Evolutionary conservation across 495 filamentous ascomycete species (phyloP).

Genomic region (Articulospora tetracladia): DNA sequence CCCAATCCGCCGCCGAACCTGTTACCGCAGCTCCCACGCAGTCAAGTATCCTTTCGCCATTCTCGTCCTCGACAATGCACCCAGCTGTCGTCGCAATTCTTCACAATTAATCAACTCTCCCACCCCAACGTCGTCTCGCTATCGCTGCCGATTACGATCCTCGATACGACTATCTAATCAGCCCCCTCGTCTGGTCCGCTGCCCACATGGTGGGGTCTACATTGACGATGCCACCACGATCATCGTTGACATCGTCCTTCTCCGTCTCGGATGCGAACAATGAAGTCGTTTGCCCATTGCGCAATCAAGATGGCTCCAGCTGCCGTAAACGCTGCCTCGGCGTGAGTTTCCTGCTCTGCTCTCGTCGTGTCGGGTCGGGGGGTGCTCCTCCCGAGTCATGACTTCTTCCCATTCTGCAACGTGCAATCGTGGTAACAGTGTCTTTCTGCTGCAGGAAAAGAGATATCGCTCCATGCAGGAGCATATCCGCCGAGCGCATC

Average conservation of each 20-base stretch:
- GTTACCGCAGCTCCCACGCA: not conserved
- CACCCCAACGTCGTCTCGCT: not conserved
- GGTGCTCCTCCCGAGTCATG: slow-evolving; percentile 17
- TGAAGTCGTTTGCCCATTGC: slow-evolving; percentile 94
- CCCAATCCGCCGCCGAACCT: not conserved
- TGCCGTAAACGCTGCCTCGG: slow-evolving; percentile 97
- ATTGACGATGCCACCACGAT: slow-evolving; percentile 79
- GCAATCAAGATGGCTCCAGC: slow-evolving; percentile 93
- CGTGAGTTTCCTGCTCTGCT: slow-evolving; percentile 58
- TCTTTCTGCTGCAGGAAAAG: slow-evolving; percentile 68
- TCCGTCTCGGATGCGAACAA: slow-evolving; percentile 88
- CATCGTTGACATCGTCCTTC: slow-evolving; percentile 83
- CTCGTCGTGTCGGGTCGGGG: slow-evolving; percentile 16
- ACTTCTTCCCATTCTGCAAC: slow-evolving; percentile 10
- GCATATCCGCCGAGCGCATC: slow-evolving; percentile 96
- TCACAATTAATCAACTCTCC: slow-evolving; percentile 16
- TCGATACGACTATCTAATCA: slow-evolving; percentile 15
- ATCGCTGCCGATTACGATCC: not conserved
- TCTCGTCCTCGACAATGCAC: slow-evolving; percentile 7
- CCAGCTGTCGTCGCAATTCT: slow-evolving; percentile 6
- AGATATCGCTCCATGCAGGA: slow-evolving; percentile 99
- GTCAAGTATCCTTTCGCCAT: not conserved
- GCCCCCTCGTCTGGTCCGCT: slow-evolving; percentile 18
- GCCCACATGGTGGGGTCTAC: slow-evolving; percentile 50
- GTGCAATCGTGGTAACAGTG: slow-evolving; percentile 27